Base-by-base conservation (phyloP, 2,329 filamentous ascomycete genomes). In the Scopulariopsis brevicaulis region DNA sequence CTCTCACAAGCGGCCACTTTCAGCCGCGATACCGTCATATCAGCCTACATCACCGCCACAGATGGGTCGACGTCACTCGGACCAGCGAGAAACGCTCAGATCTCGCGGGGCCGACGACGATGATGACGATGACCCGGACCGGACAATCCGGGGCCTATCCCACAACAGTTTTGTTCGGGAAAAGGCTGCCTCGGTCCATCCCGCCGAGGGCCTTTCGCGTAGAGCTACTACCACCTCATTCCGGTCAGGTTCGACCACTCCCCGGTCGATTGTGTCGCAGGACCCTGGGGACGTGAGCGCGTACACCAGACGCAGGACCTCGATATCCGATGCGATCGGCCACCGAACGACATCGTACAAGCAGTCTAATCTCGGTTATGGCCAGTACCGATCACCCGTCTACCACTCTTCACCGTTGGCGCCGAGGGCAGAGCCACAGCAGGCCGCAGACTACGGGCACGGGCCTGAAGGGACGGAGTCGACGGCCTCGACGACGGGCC, bases 401-500 rank as follows among this genome's bases (percentile, higher is more conserved):
- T 83, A 81, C 64, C 81, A 80, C 66, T 83, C 84, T 2, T 86
- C 83, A 1, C 83, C 84, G 2, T 70, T 86, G 55, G 81, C 78
- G 11, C 75, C 76, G 8, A 35, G 55, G 32, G 64, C 69, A 18
- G 66, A 67, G n/a, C 63, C 60, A 12, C 65, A 67, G 18, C 61
- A 64, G n/a, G 61, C 56, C 4, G 54, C 63, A 11, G 71, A 73
- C 37, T 58, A 62, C 11, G 62, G 68, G 50, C 73, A 80, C 59
- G 73, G 70, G 20, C 64, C 75, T 32, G 85, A 92, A 65, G 86
- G 86, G 10, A 91, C 90, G 0, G 90, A 94, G 65, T 97, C 94
- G 0, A 93, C 88, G 0, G 80, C 88, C 37, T 97, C 94, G 0
- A 94, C 90, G 0, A 91, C 87, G 1, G 90, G 90, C 1, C 90